Evolutionary conservation across 2,329 filamentous ascomycete species (phyloP).

Genomic region (Ophidiomyces ophidiicola): DNA sequence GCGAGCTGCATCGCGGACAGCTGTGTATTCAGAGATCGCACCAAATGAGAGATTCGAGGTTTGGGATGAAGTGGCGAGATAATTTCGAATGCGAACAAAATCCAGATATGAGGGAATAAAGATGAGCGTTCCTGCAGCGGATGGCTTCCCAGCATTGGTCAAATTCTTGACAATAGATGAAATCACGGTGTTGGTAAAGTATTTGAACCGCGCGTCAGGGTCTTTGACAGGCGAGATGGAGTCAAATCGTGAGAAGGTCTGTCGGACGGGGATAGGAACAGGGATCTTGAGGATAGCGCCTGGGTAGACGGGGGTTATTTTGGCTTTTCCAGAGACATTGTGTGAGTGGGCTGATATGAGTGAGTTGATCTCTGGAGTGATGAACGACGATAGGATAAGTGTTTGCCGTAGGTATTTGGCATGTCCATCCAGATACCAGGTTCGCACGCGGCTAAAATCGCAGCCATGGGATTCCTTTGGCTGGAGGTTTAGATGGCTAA

Average conservation of each 20-base stretch:
- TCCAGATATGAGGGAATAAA: constrained; percentile 92
- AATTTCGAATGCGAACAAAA: constrained; percentile 85
- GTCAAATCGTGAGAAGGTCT: constrained; percentile 84
- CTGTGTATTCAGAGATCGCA: constrained; percentile 77
- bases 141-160: constrained; percentile 39
- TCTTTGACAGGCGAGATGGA: constrained; percentile 57
- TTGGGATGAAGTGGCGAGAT: constrained; percentile 60
- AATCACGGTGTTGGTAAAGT: constrained; percentile 72
- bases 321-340: constrained; percentile 69
- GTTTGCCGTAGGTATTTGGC: constrained; percentile 75
- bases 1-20: constrained; percentile 63
- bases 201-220: constrained; percentile 79
- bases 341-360: constrained; percentile 63
- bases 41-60: constrained; percentile 57
- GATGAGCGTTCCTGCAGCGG: constrained; percentile 60
- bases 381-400: constrained; percentile 65
- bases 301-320: constrained; percentile 55
- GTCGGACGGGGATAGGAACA: constrained; percentile 52
- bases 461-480: constrained; percentile 83
- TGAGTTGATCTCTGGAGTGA: constrained; percentile 77
- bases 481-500: constrained; percentile 80
- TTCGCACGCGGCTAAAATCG: constrained; percentile 80
- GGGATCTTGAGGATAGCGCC: constrained; percentile 63
- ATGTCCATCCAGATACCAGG: constrained; percentile 85
- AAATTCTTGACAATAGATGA: constrained; percentile 57